These are phyloP conservation scores for Pseudopyricularia javanii DNA, from an alignment of 2,329 filamentous ascomycete genomes.

Conservation along the genomic window DNA sequence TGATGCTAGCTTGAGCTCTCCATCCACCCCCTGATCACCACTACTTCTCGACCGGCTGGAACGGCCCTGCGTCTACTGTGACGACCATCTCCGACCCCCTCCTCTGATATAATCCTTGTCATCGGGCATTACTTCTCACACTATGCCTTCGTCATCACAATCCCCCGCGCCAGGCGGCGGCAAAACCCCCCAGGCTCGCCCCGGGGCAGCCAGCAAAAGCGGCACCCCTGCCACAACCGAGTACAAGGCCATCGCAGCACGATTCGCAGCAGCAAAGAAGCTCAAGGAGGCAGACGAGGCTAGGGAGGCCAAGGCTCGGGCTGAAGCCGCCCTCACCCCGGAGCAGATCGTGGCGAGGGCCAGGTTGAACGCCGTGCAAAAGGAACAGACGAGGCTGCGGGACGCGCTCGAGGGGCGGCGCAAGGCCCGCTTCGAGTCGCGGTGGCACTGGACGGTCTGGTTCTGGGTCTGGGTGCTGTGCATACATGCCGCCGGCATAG, in stretches of 20 bases:
- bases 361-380: slow-evolving; percentile 25
- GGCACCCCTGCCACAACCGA: slow-evolving; percentile 18
- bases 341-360: slow-evolving; percentile 13
- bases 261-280: slow-evolving; percentile 41
- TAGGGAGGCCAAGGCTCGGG: not conserved
- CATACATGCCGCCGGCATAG: slow-evolving; percentile 71
- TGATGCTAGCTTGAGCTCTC: too few relatives aligned
- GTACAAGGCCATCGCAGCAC: slow-evolving; percentile 38
- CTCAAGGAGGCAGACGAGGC: slow-evolving; percentile 25
- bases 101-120: too few relatives aligned
- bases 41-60: too few relatives aligned
- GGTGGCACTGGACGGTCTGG: slow-evolving; percentile 45
- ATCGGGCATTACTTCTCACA: too few relatives aligned
- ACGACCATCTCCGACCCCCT: too few relatives aligned
- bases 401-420: slow-evolving; percentile 33
- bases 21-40: too few relatives aligned
- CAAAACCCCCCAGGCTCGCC: not conserved
- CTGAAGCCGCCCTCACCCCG: slow-evolving; percentile 7
- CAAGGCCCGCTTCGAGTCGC: slow-evolving; percentile 35
- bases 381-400: slow-evolving; percentile 30
- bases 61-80: too few relatives aligned
- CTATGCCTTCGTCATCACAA: not conserved
- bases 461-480: slow-evolving; percentile 61
- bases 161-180: not conserved
- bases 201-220: slow-evolving; percentile 5